A percentile compares a stretch with the other conserved stretches of the same genome.
Conservation (phyloP, 176 grass and related monocot species). For the Zizania latifolia region DNA sequence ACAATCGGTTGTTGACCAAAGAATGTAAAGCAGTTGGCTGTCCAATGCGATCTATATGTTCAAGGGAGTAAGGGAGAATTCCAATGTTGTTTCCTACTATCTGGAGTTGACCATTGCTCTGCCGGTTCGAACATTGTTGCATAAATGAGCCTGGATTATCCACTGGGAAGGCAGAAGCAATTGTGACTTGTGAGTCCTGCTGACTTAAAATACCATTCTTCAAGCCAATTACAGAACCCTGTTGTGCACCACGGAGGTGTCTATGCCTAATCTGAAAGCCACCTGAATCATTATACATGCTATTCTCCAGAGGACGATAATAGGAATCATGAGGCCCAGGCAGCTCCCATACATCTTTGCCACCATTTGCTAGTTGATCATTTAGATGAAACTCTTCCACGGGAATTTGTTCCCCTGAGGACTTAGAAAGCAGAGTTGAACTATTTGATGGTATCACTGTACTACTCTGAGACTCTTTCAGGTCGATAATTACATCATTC, state of each 20-base stretch:
- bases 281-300: slow-evolving; percentile 7
- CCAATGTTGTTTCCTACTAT: slow-evolving; percentile 17
- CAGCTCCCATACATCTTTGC: slow-evolving; percentile 30
- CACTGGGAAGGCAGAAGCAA: slow-evolving; percentile 25
- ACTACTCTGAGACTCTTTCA: slow-evolving; percentile 1
- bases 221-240: slow-evolving; percentile 27
- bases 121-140: slow-evolving; percentile 26
- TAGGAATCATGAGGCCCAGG: slow-evolving; percentile 25
- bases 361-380: slow-evolving; percentile 15
- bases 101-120: slow-evolving; percentile 26
- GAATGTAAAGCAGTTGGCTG: slow-evolving; percentile 37
- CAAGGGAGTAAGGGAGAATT: slow-evolving; percentile 18
- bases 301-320: slow-evolving; percentile 24
- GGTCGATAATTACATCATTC: not conserved
- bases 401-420: slow-evolving; percentile 13
- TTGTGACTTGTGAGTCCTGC: slow-evolving; percentile 11
- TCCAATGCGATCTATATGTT: slow-evolving; percentile 18
- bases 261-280: slow-evolving; percentile 28
- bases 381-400: slow-evolving; percentile 18
- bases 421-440: slow-evolving; percentile 14
- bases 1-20: slow-evolving; percentile 10
- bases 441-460: slow-evolving; percentile 9
- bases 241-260: slow-evolving; percentile 19
- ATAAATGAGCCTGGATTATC: slow-evolving; percentile 21
- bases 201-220: slow-evolving; percentile 26